phyloP scores from a whole-genome alignment of 2,329 filamentous ascomycete genomes.

The Pestalotiopsis sp. region DNA sequence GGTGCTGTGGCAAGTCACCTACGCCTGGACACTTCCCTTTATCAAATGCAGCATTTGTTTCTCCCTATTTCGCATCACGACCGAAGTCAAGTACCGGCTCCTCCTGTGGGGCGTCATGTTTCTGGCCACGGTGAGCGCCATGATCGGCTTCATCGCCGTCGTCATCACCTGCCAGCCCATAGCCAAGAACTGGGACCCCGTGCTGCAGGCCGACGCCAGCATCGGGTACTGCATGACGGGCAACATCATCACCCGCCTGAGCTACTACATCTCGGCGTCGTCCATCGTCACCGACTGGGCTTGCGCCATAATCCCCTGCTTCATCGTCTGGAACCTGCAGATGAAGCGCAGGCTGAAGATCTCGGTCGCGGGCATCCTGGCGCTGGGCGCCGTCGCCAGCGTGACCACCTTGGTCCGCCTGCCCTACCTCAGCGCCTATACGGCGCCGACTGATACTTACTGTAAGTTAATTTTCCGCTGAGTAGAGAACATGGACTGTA shows the following conservation, averaged over 20 bases:
- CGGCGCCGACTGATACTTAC: background rate
- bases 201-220: background rate
- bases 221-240: background rate
- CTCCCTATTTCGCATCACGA: conserved; percentile 5
- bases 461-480: background rate
- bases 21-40: conserved; percentile 5
- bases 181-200: conserved; percentile 4
- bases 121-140: background rate
- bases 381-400: conserved; percentile 17
- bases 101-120: background rate
- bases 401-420: conserved; percentile 6
- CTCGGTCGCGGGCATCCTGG: conserved; percentile 15
- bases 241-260: background rate
- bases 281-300: conserved; percentile 15
- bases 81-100: background rate
- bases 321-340: conserved; percentile 12
- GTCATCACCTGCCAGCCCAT: conserved; percentile 7
- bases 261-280: conserved; percentile 11
- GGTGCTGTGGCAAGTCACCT: conserved; percentile 1
- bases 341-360: conserved; percentile 9
- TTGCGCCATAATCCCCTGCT: conserved; percentile 6
- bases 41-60: conserved; percentile 13
- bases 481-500: background rate
- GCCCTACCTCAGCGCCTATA: conserved; percentile 7
- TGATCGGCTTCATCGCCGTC: conserved; percentile 10